Conservation (phyloP, 495 filamentous ascomycete genomes). For the Neurospora hispaniola region DNA sequence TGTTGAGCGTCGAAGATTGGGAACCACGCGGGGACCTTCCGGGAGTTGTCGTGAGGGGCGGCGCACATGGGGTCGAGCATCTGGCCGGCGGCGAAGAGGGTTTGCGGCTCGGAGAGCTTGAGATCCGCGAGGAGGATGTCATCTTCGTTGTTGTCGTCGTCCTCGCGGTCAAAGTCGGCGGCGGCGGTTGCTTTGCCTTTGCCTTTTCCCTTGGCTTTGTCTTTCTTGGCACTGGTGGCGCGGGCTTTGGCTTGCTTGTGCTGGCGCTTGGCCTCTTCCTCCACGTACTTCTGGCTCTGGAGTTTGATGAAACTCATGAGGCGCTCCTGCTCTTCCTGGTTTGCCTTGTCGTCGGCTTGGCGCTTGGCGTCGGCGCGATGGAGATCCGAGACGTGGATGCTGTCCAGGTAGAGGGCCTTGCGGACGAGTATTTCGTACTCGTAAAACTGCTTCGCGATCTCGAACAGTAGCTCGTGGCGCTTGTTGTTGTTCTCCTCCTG, state of each 20-base stretch:
- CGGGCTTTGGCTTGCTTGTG: neutral
- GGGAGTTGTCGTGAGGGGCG: neutral
- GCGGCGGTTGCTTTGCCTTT: neutral
- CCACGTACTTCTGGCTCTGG: neutral
- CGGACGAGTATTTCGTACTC: neutral
- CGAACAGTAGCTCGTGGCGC: neutral
- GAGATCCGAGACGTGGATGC: neutral
- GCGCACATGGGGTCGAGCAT: neutral
- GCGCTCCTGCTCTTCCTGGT: neutral
- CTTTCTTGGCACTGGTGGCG: neutral
- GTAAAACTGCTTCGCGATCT: neutral
- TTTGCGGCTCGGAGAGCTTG: neutral
- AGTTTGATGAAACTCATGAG: neutral
- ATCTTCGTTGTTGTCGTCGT: neutral
- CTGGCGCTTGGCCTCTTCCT: neutral
- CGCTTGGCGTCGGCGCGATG: neutral
- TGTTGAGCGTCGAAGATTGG: conserved; percentile 7
- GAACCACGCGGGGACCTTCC: conserved; percentile 25
- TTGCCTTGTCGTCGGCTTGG: neutral
- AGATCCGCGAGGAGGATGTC: neutral
- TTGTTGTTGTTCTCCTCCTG: neutral
- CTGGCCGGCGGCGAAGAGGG: neutral
- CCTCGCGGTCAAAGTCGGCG: neutral
- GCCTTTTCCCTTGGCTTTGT: neutral
- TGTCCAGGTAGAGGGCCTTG: neutral